Conservation (phyloP, 2,329 filamentous ascomycete genomes). For the Ascocoryne sarcoides region DNA sequence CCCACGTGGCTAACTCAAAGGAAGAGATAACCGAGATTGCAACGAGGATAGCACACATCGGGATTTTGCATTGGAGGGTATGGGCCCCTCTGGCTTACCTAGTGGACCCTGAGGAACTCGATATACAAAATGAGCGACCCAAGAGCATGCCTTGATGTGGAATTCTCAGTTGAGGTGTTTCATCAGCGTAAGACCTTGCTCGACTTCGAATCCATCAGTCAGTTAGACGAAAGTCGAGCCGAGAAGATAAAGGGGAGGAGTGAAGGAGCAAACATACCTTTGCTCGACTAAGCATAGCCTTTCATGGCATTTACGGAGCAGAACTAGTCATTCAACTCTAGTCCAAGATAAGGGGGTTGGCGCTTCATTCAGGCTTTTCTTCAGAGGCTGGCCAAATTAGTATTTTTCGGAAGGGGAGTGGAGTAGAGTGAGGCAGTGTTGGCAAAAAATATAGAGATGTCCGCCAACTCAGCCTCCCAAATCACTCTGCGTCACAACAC, state of each 20-base stretch:
- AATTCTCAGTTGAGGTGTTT: background rate
- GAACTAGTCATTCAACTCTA: no score
- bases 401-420: no score
- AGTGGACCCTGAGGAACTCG: slow-evolving; percentile 21
- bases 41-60: slow-evolving; percentile 71
- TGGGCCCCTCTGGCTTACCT: slow-evolving; percentile 71
- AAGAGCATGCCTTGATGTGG: slow-evolving; percentile 14
- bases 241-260: background rate
- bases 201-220: no score
- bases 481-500: no score
- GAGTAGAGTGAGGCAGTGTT: no score
- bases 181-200: background rate
- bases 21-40: slow-evolving; percentile 55
- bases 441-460: no score
- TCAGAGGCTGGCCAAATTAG: no score
- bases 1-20: slow-evolving; percentile 10
- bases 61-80: slow-evolving; percentile 81
- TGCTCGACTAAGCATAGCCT: no score
- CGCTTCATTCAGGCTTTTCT: no score
- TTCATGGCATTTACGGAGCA: no score
- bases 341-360: no score
- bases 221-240: background rate
- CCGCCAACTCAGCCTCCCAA: no score
- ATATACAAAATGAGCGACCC: slow-evolving; percentile 7
- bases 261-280: background rate